These are phyloP conservation scores for Neofusicoccum laricinum DNA, from an alignment of 2,329 filamentous ascomycete genomes.

Conservation along the genomic window DNA sequence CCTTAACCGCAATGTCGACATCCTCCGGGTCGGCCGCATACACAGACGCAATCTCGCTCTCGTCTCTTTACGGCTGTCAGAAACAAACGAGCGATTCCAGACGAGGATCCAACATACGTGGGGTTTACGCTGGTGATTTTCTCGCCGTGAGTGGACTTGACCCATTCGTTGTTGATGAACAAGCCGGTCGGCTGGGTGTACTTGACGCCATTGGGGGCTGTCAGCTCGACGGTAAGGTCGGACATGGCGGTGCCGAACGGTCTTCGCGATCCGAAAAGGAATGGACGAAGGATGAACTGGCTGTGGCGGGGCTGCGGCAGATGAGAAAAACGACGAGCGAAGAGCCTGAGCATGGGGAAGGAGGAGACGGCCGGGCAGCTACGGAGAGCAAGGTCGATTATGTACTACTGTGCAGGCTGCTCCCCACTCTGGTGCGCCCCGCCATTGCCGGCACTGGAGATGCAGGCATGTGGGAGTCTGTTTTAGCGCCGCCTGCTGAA, in stretches of 20 bases:
- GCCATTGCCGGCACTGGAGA: conserved; percentile 23
- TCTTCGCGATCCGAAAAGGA: not conserved
- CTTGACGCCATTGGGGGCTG: conserved; percentile 70
- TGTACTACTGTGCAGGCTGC: conserved; percentile 1
- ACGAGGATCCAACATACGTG: conserved; percentile 46
- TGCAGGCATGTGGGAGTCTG: not conserved
- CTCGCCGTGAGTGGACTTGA: conserved; percentile 62
- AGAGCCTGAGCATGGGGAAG: conserved; percentile 19
- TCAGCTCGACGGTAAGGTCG: conserved; percentile 58
- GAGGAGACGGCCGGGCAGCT: conserved; percentile 23
- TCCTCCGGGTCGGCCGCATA: conserved; percentile 66
- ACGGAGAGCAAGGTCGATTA: conserved; percentile 3
- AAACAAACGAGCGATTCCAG: not conserved
- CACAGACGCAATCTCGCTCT: conserved; percentile 68
- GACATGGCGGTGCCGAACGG: conserved; percentile 36
- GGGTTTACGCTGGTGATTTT: conserved; percentile 69
- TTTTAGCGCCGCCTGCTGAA: not conserved
- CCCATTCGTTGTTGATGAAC: conserved; percentile 81
- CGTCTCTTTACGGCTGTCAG: conserved; percentile 46
- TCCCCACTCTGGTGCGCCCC: conserved; percentile 23
- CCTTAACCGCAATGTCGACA: conserved; percentile 66
- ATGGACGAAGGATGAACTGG: not conserved
- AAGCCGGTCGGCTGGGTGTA: conserved; percentile 73
- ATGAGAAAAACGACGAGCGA: not conserved
- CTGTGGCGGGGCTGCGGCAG: not conserved